Evolutionary conservation across 805 yeast species (phyloP).

Genomic region (Cyberlindnera mrakii): DNA sequence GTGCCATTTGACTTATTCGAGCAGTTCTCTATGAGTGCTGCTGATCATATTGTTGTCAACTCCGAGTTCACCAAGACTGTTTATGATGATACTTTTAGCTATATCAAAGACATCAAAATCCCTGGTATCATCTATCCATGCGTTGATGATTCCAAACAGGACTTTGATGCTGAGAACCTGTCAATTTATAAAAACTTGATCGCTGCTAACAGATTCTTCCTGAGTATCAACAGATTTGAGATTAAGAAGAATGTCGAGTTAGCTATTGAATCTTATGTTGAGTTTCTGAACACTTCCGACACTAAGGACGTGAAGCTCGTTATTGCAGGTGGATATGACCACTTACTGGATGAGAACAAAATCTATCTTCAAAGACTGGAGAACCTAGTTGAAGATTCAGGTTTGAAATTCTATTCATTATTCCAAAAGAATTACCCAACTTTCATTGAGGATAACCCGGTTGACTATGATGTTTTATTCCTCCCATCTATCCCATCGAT

Average conservation of each 20-base stretch:
- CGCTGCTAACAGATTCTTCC: conserved; percentile 32
- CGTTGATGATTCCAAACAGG: conserved; percentile 46
- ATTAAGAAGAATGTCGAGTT: conserved; percentile 74
- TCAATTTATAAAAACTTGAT: conserved; percentile 14
- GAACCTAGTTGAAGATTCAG: conserved; percentile 36
- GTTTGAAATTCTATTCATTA: conserved; percentile 41
- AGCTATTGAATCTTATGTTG: conserved; percentile 65
- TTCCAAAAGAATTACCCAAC: conserved; percentile 25
- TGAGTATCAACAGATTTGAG: conserved; percentile 88
- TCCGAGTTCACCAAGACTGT: conserved; percentile 74
- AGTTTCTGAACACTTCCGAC: conserved; percentile 30
- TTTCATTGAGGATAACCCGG: conserved; percentile 8
- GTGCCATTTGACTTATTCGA: conserved; percentile 81
- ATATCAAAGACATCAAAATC: conserved; percentile 22
- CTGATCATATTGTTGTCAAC: conserved; percentile 84
- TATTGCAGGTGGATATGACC: conserved; percentile 89
- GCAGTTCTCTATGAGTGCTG: conserved; percentile 65
- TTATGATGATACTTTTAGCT: conserved; percentile 57
- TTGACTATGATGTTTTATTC: conserved; percentile 49
- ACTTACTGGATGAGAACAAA: conserved; percentile 68
- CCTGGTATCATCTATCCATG: conserved; percentile 48
- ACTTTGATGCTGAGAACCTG: conserved; percentile 14
- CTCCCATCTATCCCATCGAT: conserved; percentile 72
- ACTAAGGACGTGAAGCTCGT: conserved; percentile 43
- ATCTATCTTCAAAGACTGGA: conserved; percentile 60